Percentiles rank a stretch among this genome's conserved stretches.
Evolutionary conservation across 2,329 filamentous ascomycete genomes (phyloP).

Genomic region (Akanthomyces dipterigenus): DNA sequence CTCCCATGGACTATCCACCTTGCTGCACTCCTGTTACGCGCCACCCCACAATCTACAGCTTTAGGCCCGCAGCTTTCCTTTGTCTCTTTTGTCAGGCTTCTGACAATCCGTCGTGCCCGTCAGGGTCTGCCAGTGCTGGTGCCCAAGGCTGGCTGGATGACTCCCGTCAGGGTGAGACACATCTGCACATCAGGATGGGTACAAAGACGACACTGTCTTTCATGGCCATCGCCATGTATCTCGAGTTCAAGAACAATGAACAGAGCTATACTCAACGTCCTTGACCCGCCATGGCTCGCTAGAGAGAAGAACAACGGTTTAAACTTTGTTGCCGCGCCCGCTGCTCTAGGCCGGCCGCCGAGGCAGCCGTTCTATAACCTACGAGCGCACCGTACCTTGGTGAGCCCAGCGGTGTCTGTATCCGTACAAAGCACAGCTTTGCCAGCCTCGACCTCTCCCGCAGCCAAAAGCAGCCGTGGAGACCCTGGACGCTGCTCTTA

Average conservation of each 20-base stretch:
- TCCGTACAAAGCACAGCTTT: background rate
- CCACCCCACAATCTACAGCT: slow-evolving; percentile 13
- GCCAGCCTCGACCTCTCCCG: background rate
- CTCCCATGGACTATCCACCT: slow-evolving; percentile 1
- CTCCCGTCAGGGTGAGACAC: slow-evolving; percentile 1
- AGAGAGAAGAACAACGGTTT: background rate
- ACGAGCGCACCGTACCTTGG: too few relatives aligned
- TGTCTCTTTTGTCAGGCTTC: background rate
- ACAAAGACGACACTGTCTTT: background rate
- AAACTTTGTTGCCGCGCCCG: background rate
- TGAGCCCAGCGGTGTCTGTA: too few relatives aligned
- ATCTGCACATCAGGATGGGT: background rate
- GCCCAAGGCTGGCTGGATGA: background rate
- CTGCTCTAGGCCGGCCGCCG: background rate
- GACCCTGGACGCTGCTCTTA: slow-evolving; percentile 9
- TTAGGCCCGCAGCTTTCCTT: background rate
- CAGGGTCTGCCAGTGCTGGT: background rate
- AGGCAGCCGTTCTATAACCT: background rate
- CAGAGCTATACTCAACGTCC: too few relatives aligned
- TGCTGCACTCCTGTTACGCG: slow-evolving; percentile 3
- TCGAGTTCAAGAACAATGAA: too few relatives aligned
- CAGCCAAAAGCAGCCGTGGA: background rate
- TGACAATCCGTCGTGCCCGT: background rate
- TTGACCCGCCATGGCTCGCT: background rate
- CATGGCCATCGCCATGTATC: too few relatives aligned